These are phyloP conservation scores for Oryza brachyantha DNA, from an alignment of 176 grass and related monocot species.

Conservation along the genomic window DNA sequence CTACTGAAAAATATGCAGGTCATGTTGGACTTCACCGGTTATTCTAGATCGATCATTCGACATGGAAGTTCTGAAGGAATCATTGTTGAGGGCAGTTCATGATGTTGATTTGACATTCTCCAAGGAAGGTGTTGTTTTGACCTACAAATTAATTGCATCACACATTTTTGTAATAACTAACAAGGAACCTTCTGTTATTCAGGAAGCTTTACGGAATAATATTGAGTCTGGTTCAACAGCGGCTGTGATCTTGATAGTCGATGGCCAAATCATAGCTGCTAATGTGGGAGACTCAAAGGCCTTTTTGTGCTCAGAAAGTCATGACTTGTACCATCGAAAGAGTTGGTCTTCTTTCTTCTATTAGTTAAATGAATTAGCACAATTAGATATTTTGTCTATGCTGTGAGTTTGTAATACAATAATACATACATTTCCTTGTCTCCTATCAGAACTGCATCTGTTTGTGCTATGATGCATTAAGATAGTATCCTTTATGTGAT, in stretches of 20 bases:
- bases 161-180: neutral
- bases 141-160: neutral
- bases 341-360: slow-evolving; percentile 47
- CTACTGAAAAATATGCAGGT: slow-evolving; percentile 46
- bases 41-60: slow-evolving; percentile 69
- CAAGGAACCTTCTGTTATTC: slow-evolving; percentile 34
- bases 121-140: slow-evolving; percentile 57
- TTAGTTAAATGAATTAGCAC: slow-evolving; percentile 4
- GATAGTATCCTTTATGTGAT: neutral
- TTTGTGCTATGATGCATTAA: neutral
- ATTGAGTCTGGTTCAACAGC: slow-evolving; percentile 81
- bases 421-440: slow-evolving; percentile 10
- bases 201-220: slow-evolving; percentile 76
- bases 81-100: slow-evolving; percentile 72
- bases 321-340: slow-evolving; percentile 25
- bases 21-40: slow-evolving; percentile 45
- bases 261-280: slow-evolving; percentile 73
- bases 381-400: neutral
- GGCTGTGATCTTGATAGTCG: slow-evolving; percentile 71
- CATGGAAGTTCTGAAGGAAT: slow-evolving; percentile 87
- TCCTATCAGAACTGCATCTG: neutral
- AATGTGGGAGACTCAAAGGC: slow-evolving; percentile 97
- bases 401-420: neutral
- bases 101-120: slow-evolving; percentile 96
- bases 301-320: slow-evolving; percentile 77